These are phyloP conservation scores for Rhodamnia argentea DNA, from an alignment of 345 rosid genomes.

Conservation along the genomic window DNA sequence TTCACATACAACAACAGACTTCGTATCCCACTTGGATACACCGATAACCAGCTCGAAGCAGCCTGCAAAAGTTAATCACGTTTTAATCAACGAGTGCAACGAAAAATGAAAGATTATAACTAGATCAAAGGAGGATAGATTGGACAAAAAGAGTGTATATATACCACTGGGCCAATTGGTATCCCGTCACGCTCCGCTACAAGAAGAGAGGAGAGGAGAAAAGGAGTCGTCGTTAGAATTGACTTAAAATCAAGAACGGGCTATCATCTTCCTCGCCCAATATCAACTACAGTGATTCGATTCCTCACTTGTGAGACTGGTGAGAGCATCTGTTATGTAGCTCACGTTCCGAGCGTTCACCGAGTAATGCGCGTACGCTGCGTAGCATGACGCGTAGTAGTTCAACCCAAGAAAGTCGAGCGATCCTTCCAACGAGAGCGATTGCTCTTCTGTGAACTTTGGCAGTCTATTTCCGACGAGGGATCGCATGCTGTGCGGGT, in stretches of 20 bases:
- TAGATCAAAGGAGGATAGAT: not conserved
- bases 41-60: slow-evolving; percentile 11
- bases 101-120: not conserved
- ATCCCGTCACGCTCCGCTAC: slow-evolving; percentile 11
- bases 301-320: slow-evolving; percentile 5
- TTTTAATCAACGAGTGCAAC: not conserved
- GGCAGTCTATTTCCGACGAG: slow-evolving; percentile 22
- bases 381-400: slow-evolving; percentile 22
- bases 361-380: not conserved
- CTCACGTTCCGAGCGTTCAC: slow-evolving; percentile 2
- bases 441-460: slow-evolving; percentile 15
- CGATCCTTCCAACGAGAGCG: slow-evolving; percentile 13
- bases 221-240: not conserved
- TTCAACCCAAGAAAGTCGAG: slow-evolving; percentile 32
- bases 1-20: slow-evolving; percentile 10
- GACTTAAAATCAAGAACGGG: not conserved
- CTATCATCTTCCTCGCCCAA: not conserved
- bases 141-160: not conserved
- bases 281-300: not conserved
- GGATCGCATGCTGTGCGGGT: slow-evolving; percentile 21
- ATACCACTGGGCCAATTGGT: slow-evolving; percentile 9
- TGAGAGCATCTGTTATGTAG: slow-evolving; percentile 11
- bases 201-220: not conserved
- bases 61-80: not conserved
- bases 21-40: slow-evolving; percentile 16